Conservation (phyloP, 495 filamentous ascomycete genomes). For the Opeltia flavorubescens region DNA sequence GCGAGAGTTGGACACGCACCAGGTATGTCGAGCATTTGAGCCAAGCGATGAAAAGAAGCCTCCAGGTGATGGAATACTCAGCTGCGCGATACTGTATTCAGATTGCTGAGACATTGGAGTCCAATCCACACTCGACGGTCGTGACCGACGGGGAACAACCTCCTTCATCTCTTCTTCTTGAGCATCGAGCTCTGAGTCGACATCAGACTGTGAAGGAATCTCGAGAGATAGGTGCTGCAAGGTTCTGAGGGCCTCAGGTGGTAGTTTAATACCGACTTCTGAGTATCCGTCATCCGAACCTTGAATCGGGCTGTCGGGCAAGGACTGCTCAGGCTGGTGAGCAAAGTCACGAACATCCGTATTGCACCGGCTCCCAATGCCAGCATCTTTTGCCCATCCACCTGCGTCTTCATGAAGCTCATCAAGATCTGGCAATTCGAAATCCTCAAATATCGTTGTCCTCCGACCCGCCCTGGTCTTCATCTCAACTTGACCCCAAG, state of each 20-base stretch:
- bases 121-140: conserved; percentile 27
- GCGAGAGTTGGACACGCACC: conserved; percentile 32
- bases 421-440: neutral
- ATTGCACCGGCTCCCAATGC: conserved; percentile 6
- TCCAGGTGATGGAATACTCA: conserved; percentile 79
- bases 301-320: conserved; percentile 15
- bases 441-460: conserved; percentile 1
- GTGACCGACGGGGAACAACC: conserved; percentile 22
- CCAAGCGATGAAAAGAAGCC: conserved; percentile 81
- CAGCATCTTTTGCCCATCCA: conserved; percentile 4
- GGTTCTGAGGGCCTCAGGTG: conserved; percentile 62
- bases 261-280: conserved; percentile 56
- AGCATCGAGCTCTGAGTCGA: conserved; percentile 27
- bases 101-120: conserved; percentile 35
- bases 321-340: neutral
- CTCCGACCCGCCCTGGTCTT: conserved; percentile 1
- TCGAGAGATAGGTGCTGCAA: conserved; percentile 59
- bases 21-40: conserved; percentile 58
- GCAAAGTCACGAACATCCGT: conserved; percentile 12
- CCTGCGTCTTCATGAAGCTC: conserved; percentile 3
- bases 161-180: conserved; percentile 33
- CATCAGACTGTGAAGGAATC: conserved; percentile 13
- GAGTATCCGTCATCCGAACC: conserved; percentile 26
- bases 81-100: conserved; percentile 44
- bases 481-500: conserved; percentile 20